phyloP scores from a whole-genome alignment of 805 yeast genomes.

The Metschnikowia cerradonensis region DNA sequence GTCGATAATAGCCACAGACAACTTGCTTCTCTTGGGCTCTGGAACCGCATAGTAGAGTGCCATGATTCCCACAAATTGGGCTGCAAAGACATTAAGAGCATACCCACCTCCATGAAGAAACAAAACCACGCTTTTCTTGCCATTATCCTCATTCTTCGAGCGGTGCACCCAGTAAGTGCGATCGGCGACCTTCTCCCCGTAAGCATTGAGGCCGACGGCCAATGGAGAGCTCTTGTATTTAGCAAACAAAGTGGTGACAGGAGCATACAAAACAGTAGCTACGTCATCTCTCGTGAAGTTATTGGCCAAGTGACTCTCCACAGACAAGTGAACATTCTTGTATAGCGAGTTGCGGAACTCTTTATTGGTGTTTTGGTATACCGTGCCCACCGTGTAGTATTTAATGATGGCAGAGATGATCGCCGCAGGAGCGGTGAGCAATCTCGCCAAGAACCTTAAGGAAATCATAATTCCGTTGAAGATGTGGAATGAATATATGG shows the following conservation, averaged over 20 bases:
- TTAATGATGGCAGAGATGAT: conserved; percentile 19
- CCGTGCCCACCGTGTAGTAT: conserved; percentile 33
- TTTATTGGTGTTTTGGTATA: conserved; percentile 23
- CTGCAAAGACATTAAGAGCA: conserved; percentile 19
- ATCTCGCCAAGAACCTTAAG: conserved; percentile 18
- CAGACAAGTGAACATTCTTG: conserved; percentile 28
- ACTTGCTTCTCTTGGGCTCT: conserved; percentile 10
- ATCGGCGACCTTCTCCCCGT: conserved; percentile 14
- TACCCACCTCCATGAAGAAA: conserved; percentile 28
- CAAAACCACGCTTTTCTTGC: conserved; percentile 17
- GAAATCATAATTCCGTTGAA: conserved; percentile 13
- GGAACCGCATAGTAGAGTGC: conserved; percentile 22
- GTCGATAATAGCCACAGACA: conserved; percentile 22
- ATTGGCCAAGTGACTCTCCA: conserved; percentile 25
- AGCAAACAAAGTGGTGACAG: conserved; percentile 19
- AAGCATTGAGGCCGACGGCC: conserved; percentile 11
- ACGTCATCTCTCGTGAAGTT: conserved; percentile 22
- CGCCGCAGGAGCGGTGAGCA: conserved; percentile 24
- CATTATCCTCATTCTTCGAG: background rate
- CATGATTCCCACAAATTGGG: conserved; percentile 23
- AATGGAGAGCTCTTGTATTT: conserved; percentile 13
- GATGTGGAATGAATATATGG: no score
- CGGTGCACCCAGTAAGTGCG: conserved; percentile 16
- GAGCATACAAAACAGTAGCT: conserved; percentile 19
- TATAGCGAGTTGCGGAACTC: conserved; percentile 27